phyloP scores from a whole-genome alignment of 192 early-diverging fungal species.

The Chytriomyces sp. region DNA sequence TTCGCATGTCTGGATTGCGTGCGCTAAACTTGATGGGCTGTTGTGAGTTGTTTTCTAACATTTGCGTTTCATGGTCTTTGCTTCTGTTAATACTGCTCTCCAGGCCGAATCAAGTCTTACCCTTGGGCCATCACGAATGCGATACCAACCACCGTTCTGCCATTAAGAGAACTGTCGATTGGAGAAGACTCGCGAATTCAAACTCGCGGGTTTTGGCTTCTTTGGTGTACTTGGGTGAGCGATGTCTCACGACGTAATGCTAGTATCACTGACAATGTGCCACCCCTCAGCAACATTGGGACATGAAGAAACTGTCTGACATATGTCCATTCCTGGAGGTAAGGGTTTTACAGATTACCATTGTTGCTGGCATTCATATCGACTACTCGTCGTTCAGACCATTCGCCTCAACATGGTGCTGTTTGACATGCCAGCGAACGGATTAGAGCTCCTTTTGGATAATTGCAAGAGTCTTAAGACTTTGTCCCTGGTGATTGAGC shows the following conservation, averaged over 20 bases:
- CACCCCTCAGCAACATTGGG: slow-evolving; percentile 34
- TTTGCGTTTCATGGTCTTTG: neutral
- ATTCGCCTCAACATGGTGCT: slow-evolving; percentile 54
- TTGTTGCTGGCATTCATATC: no score
- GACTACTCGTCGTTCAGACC: no score
- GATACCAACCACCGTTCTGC: slow-evolving; percentile 18
- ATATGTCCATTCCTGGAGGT: slow-evolving; percentile 51
- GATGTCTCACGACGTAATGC: no score
- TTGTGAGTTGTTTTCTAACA: slow-evolving; percentile 37
- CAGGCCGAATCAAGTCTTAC: slow-evolving; percentile 51
- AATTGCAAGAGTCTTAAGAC: slow-evolving; percentile 33
- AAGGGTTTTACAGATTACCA: neutral
- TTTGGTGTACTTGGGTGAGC: slow-evolving; percentile 50
- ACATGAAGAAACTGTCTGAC: slow-evolving; percentile 33
- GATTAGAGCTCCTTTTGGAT: slow-evolving; percentile 31
- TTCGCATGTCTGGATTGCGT: slow-evolving; percentile 37
- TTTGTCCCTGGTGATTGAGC: slow-evolving; percentile 45
- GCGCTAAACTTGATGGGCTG: slow-evolving; percentile 50
- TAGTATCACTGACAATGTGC: no score
- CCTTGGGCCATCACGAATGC: slow-evolving; percentile 48
- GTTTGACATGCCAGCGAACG: slow-evolving; percentile 44
- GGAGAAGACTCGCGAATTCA: slow-evolving; percentile 57
- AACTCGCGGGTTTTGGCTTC: slow-evolving; percentile 52
- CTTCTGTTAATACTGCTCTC: neutral
- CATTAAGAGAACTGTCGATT: slow-evolving; percentile 40